Evolutionary conservation across 2,329 filamentous ascomycete genomes (phyloP).

Genomic region (Xylariaceae sp.): DNA sequence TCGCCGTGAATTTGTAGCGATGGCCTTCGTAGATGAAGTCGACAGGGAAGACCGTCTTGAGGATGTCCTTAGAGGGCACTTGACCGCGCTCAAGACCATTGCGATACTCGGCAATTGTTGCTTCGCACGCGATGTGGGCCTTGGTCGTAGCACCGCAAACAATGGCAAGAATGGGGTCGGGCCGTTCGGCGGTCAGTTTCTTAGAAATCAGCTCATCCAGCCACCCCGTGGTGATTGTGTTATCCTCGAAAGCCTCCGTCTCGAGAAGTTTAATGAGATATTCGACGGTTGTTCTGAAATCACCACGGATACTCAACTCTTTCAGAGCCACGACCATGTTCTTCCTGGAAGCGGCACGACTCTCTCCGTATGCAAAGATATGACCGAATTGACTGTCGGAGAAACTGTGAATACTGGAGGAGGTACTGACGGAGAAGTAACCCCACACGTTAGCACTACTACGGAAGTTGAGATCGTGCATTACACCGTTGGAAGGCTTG

Average conservation of each 20-base stretch:
- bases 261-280: constrained; percentile 98
- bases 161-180: constrained; percentile 89
- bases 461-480: constrained; percentile 98
- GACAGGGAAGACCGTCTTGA: constrained; percentile 95
- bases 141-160: constrained; percentile 93
- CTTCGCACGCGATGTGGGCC: constrained; percentile 90
- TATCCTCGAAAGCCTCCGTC: constrained; percentile 96
- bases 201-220: constrained; percentile 98
- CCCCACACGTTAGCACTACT: constrained; percentile 99
- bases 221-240: constrained; percentile 99
- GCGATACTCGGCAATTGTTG: constrained; percentile 81
- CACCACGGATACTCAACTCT: constrained; percentile 98
- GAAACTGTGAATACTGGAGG: constrained; percentile 97
- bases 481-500: constrained; percentile 98
- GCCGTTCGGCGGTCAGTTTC: constrained; percentile 92
- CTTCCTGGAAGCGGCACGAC: constrained; percentile 90
- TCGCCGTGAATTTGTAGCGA: constrained; percentile 98
- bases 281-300: constrained; percentile 97
- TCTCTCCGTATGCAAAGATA: constrained; percentile 98
- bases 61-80: constrained; percentile 90
- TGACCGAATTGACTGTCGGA: constrained; percentile 98
- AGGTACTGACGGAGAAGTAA: constrained; percentile 98
- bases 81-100: constrained; percentile 93
- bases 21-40: constrained; percentile 98
- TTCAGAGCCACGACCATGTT: constrained; percentile 99